Evolutionary conservation across 139 green algal genomes (phyloP), one percentile per base, ranked within the genome.

Genomic region (Chlamydomonas asymmetrica): DNA sequence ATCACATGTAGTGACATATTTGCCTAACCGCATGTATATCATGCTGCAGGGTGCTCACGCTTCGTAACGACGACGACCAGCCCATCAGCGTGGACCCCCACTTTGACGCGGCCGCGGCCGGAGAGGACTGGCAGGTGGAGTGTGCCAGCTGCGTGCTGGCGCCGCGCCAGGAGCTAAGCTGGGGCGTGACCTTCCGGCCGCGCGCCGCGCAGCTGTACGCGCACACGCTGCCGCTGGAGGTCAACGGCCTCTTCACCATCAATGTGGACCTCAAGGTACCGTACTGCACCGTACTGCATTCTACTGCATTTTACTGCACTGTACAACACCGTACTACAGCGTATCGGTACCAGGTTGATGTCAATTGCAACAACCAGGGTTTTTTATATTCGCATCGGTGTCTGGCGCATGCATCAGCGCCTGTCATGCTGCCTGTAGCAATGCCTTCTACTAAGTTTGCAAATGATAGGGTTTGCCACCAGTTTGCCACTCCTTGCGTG

Each of bases 241-340:
- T 96, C 73, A 95, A 94, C 66, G 91, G 90, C 20, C 83, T 96
- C 8, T 94, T 87, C 84, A 90, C 80, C 4, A 66, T 94, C 48
- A 76, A 85, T 52, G 84, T 96, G 13, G 63, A 77, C 38, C 25
- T 92, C 50, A 78, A 52, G 59, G 88, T 35, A 31, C 27, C 60
- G 34, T 72, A 22, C 20, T 57, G 48, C 48, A 18, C 22, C 48
- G 20, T 57, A 18, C 22, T 22, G 48, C 20, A 57, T 22, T 57
- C 20, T n/a, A n/a, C 22, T 57, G 20, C 20, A 39, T n/a, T 29
- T 8, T 38, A n/a, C 20, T 59, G 22, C 23, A 23, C 16, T 23
- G n/a, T 23, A 67, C n/a, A n/a, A n/a, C n/a, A n/a, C n/a, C n/a
- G n/a, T n/a, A n/a, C n/a, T n/a, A n/a, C n/a, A n/a, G n/a, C n/a